Base-by-base conservation (phyloP, 257 asterid genomes). In the Scutellaria barbata region DNA sequence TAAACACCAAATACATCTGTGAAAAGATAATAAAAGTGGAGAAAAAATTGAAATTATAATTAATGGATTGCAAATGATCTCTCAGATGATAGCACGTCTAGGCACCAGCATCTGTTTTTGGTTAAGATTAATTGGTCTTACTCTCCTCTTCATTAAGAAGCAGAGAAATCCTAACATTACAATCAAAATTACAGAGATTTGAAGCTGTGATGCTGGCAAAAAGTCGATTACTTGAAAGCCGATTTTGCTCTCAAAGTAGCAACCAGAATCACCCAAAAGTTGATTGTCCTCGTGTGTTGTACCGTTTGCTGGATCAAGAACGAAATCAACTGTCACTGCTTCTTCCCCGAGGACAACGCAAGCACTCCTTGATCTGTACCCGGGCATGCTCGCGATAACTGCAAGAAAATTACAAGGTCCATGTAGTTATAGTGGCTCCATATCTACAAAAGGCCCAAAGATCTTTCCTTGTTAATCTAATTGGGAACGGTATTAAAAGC, bases 331-430 rank as follows among this genome's bases (percentile, higher is more conserved):
- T 0, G 87, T 81, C 62, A 48, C 66, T 20, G 97, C 87, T 76
- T 78, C 92, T 67, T 84, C 87, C 66, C 87, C 92, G 41, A 89
- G 71, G 5, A 66, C 60, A 14, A 89, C 82, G 68, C 77, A 63
- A 13, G 91, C 85, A 13, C 85, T 83, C 86, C 80, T 89, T 0
- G 90, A 56, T 79, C 80, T 82, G 85, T 87, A 89, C 58, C 96
- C 97, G 0, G 85, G 79, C 88, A 89, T 83, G 62, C 81, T 84
- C 42, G 88, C 97, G 10, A 66, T 69, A 30, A 90, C 96, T 90
- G 80, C 75, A 77, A 75, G 8, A 35, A 66, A 8, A 66, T 16
- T 18, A 63, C 75, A 54, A 50, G n/a, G 75, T 13, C 72, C 35
- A n/a, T 6, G 40, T 66, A 37, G 10, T 35, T 16, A 67, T 10